phyloP scores from a whole-genome alignment of 2,329 filamentous ascomycete species.

The Tolypocladium tundrense region DNA sequence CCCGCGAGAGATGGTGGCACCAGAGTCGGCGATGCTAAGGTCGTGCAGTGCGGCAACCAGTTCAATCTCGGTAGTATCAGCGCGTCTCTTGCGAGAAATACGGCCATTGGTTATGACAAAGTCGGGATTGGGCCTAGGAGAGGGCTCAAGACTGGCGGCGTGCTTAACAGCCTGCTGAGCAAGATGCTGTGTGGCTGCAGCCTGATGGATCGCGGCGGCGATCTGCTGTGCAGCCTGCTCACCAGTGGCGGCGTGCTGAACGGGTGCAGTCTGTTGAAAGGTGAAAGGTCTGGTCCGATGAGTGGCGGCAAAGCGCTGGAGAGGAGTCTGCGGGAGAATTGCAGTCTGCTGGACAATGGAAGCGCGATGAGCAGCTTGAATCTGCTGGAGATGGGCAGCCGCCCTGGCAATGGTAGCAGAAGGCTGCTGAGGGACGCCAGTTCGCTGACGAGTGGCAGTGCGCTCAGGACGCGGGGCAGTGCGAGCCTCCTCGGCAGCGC shows the following conservation, averaged over 20 bases:
- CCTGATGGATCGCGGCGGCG: background rate
- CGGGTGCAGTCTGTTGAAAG: background rate
- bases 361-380: background rate
- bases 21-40: constrained; percentile 1
- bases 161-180: background rate
- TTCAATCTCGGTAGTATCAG: constrained; percentile 19
- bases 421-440: background rate
- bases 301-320: background rate
- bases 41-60: constrained; percentile 14
- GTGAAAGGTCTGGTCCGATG: background rate
- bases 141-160: background rate
- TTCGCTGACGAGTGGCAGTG: background rate
- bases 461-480: background rate
- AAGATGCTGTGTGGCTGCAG: background rate
- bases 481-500: background rate
- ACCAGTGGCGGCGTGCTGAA: background rate
- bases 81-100: constrained; percentile 17
- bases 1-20: background rate
- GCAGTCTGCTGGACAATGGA: background rate
- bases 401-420: background rate
- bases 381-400: background rate
- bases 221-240: background rate
- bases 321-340: background rate
- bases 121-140: background rate
- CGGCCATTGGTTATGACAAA: constrained; percentile 16